Conservation (phyloP, 495 filamentous ascomycete genomes). For the Hypoxylon subgilvum region DNA sequence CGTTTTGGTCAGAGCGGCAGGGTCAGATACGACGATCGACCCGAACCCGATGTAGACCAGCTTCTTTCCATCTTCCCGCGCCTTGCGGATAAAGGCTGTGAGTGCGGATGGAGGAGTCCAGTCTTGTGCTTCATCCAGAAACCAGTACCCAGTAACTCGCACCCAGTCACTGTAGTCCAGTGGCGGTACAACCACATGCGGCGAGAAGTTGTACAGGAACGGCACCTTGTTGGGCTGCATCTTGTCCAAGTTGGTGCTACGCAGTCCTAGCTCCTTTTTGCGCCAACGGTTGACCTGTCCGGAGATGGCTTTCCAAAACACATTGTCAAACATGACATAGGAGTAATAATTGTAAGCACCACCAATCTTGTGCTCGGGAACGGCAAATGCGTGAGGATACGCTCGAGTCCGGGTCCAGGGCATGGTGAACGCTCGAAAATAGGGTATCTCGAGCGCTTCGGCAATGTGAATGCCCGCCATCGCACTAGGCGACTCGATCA, state of each 20-base stretch:
- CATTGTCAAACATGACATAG: slow-evolving; percentile 95
- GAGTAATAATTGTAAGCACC: slow-evolving; percentile 93
- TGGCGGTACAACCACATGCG: slow-evolving; percentile 87
- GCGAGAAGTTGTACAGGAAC: slow-evolving; percentile 97
- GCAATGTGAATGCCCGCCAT: slow-evolving; percentile 99
- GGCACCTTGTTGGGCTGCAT: slow-evolving; percentile 95
- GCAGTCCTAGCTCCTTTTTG: slow-evolving; percentile 76
- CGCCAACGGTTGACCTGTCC: slow-evolving; percentile 94
- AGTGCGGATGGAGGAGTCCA: slow-evolving; percentile 81
- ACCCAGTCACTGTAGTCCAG: slow-evolving; percentile 98
- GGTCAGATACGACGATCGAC: slow-evolving; percentile 92
- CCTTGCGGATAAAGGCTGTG: slow-evolving; percentile 78
- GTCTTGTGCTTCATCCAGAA: slow-evolving; percentile 76
- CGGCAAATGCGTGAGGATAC: slow-evolving; percentile 95
- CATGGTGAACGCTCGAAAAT: slow-evolving; percentile 99
- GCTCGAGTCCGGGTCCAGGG: slow-evolving; percentile 95
- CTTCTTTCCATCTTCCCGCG: slow-evolving; percentile 82
- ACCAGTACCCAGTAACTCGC: slow-evolving; percentile 96
- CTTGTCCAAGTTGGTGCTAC: slow-evolving; percentile 83
- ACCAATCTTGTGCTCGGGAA: slow-evolving; percentile 90
- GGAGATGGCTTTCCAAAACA: slow-evolving; percentile 94
- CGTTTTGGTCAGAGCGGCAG: slow-evolving; percentile 81
- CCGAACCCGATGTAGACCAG: slow-evolving; percentile 97
- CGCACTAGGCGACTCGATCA: slow-evolving; percentile 92
- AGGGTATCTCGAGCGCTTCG: slow-evolving; percentile 89